Evolutionary conservation across 192 early-diverging fungal species (phyloP).

Genomic region (Backusella sp.): DNA sequence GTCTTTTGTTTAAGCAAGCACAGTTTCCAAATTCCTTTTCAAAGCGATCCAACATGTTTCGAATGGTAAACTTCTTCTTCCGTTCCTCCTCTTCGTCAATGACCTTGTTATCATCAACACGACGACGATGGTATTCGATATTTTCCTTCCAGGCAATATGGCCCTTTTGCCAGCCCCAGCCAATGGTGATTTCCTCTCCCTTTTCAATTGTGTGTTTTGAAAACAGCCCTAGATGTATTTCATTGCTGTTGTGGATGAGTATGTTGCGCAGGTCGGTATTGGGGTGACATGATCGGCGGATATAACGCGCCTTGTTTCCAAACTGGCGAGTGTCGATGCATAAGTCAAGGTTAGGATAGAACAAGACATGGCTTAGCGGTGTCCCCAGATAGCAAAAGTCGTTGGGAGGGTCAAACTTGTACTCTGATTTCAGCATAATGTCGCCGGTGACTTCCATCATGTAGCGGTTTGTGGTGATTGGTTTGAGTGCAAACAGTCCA

Average conservation of each 20-base stretch:
- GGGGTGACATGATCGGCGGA: constrained; percentile 64
- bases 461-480: constrained; percentile 53
- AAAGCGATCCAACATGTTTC: constrained; percentile 33
- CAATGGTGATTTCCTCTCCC: constrained; percentile 68
- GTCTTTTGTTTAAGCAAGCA: constrained; percentile 41
- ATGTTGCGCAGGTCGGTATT: constrained; percentile 66
- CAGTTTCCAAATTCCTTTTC: constrained; percentile 43
- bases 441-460: constrained; percentile 81
- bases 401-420: constrained; percentile 65
- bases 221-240: constrained; percentile 70
- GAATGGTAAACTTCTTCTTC: constrained; percentile 28
- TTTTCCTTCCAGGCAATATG: constrained; percentile 39
- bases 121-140: constrained; percentile 20
- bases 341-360: constrained; percentile 63
- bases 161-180: constrained; percentile 67
- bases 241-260: constrained; percentile 41
- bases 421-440: constrained; percentile 60
- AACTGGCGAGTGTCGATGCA: constrained; percentile 68
- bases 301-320: constrained; percentile 69
- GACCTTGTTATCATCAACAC: constrained; percentile 5
- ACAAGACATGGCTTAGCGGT: constrained; percentile 61
- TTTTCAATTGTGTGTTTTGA: constrained; percentile 50
- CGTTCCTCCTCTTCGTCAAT: constrained; percentile 25
- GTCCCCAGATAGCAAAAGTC: constrained; percentile 65
- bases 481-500: constrained; percentile 62